phyloP scores from a whole-genome alignment of 2,329 filamentous ascomycete species.

The Sphaceloma murrayae region DNA sequence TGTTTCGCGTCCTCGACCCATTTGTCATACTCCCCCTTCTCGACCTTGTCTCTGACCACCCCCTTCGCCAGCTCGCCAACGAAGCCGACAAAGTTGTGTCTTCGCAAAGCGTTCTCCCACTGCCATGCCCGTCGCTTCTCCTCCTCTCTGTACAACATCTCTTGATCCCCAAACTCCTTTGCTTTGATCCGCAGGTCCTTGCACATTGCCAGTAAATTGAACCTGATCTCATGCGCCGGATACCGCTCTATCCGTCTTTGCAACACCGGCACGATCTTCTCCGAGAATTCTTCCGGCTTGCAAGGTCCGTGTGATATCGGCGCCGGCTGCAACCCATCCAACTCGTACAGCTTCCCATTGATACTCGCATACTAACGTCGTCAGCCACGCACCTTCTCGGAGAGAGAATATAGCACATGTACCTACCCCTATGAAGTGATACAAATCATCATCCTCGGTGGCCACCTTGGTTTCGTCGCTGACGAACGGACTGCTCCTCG shows the following conservation, averaged over 20 bases:
- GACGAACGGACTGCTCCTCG: slow-evolving; percentile 77
- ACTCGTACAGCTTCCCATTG: slow-evolving; percentile 74
- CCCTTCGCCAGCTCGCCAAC: slow-evolving; percentile 82
- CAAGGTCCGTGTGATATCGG: slow-evolving; percentile 83
- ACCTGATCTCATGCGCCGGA: slow-evolving; percentile 77
- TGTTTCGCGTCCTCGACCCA: slow-evolving; percentile 63
- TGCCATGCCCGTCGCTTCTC: slow-evolving; percentile 77
- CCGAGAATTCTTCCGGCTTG: slow-evolving; percentile 59
- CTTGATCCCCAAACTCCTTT: slow-evolving; percentile 69
- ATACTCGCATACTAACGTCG: slow-evolving; percentile 59
- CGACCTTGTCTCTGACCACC: slow-evolving; percentile 66
- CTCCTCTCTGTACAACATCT: slow-evolving; percentile 69
- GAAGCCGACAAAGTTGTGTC: slow-evolving; percentile 95
- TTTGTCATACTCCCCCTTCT: slow-evolving; percentile 55
- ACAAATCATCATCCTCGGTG: slow-evolving; percentile 76
- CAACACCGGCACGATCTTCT: slow-evolving; percentile 76
- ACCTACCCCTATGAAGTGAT: slow-evolving; percentile 75
- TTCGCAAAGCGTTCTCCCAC: slow-evolving; percentile 86
- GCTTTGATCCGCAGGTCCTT: slow-evolving; percentile 70
- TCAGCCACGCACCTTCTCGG: neutral
- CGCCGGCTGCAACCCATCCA: slow-evolving; percentile 86
- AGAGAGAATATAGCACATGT: too few species aligned
- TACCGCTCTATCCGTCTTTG: slow-evolving; percentile 77
- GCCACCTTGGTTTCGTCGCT: slow-evolving; percentile 73
- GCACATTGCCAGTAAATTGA: slow-evolving; percentile 91